Evolutionary conservation across 1,284 basidiomycete genomes (phyloP), one percentile per base, ranked within the genome.

Genomic region (Coniferiporia sulphurascens): DNA sequence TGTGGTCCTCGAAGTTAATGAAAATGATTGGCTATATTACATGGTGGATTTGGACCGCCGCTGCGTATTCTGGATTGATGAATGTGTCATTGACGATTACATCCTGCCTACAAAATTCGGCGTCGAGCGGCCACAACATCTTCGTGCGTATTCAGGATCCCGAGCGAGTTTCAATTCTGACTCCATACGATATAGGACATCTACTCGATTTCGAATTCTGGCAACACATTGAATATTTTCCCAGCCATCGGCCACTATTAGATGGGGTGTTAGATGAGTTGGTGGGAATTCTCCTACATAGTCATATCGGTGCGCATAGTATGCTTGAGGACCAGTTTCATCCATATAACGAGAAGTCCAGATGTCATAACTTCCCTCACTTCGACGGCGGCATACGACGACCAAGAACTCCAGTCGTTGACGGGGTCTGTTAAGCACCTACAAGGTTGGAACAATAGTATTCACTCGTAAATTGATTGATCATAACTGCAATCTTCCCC

Each of bases 221-320:
- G 84, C 71, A 64, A 6, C 83, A 85, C 64, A 76, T 79, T 61
- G 72, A 78, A 57, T 64, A 78, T 19, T 86, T 77, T 63, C 85
- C 85, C 0, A 70, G 70, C 22, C 67, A 74, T 8, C 72, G 76
- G 7, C 32, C 67, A 0, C 61, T 81, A 17, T 71, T 74, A 0
- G 60, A 65, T 10, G 69, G 73, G 0, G 58, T 76, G 35, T 71
- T 79, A 27, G 68, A 76, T 19, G 81, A 84, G 58, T 66, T 83
- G 1, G 66, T 73, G 19, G 79, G 78, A 58, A 72, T 82, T 48
- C 66, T 84, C 10, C 67, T 78, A 6, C 78, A 83, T 65, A 73
- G 73, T 13, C 73, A 74, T 58, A 73, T 77, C 48, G 83, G 84
- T 82, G 57, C 61, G 72, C 7, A n/a, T 15, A 43, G 35, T 49